Base-by-base conservation (phyloP, 1,284 basidiomycete genomes). In the Ceratobasidium theobromae region DNA sequence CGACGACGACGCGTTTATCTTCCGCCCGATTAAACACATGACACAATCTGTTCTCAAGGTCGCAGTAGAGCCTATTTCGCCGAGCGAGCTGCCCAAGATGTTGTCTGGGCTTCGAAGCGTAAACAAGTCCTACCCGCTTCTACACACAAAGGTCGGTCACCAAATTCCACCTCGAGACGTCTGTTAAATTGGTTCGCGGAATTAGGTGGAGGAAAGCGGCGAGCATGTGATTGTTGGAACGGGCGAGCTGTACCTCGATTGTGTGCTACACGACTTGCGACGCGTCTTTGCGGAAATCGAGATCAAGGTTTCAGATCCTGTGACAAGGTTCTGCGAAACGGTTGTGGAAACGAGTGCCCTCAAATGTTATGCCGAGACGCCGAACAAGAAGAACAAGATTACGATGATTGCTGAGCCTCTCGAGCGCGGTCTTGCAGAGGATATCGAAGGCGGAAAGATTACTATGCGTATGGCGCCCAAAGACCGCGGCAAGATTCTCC, bases 251-350 rank as follows among this genome's bases (percentile, higher is more conserved):
- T 98, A 97, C 77, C 82, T 99, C 72, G 97, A 99, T 76, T 97
- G 90, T 71, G 91, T 98, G 48, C 86, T 99, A 87, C 95, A 99
- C 75, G 97, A 99, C 78, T 79, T 99, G 69, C 84, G 97, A 68
- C 85, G 85, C 69, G 76, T 99, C 69, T 99, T 97, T 79, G 87
- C 92, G 49, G 97, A 99, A 80, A 98, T 99, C 72, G 97, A 99
- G 82, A 98, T 99, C 82, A 98, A 99, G 79, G 95, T 99, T 14
- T 98, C 95, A 32, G 97, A 99, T 79, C 97, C 97, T 0, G 95
- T 98, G 30, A 97, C 95, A 27, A 93, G 95, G 75, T 99, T 99
- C 79, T 93, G 93, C 74, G 97, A 99, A 80, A 99, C 97, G 11
- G 97, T 99, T 18, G 82, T 99, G 68, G 97, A 99, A 80, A 99